phyloP scores from a whole-genome alignment of 768 basidiomycete genomes.

The Tylopilus subfusipes region DNA sequence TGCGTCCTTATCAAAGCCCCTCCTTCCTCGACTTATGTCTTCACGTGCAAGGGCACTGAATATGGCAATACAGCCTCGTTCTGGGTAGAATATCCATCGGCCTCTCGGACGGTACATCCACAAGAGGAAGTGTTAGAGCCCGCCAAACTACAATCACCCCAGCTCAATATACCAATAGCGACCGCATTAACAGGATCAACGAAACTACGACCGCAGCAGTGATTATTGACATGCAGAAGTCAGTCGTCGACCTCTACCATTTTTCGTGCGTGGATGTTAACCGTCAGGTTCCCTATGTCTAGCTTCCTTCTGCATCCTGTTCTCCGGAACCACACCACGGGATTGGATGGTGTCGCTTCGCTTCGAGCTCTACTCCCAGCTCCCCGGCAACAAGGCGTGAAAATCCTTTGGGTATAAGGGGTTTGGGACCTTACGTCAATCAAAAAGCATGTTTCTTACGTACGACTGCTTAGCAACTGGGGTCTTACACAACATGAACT shows the following conservation, averaged over 20 bases:
- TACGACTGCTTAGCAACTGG: not conserved
- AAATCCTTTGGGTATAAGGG: constrained; percentile 58
- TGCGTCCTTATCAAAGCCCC: not conserved
- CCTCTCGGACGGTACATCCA: constrained; percentile 49
- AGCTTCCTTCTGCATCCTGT: constrained; percentile 58
- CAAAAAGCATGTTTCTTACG: not conserved
- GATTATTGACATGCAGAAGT: constrained; percentile 79
- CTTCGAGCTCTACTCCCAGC: constrained; percentile 46
- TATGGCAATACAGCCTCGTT: constrained; percentile 55
- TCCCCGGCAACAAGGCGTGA: constrained; percentile 41
- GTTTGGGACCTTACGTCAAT: not conserved
- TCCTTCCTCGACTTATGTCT: constrained; percentile 32
- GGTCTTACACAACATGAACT: not conserved
- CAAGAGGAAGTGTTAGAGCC: constrained; percentile 26
- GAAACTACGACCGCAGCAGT: constrained; percentile 50
- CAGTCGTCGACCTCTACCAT: constrained; percentile 13
- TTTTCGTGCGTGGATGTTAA: not conserved
- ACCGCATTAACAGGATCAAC: constrained; percentile 49
- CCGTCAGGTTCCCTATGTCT: not conserved
- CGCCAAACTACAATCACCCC: constrained; percentile 32
- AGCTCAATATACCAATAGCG: constrained; percentile 54
- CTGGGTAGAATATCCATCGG: constrained; percentile 69
- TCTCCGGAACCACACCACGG: not conserved
- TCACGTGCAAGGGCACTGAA: constrained; percentile 42
- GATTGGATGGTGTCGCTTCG: not conserved